Base-by-base conservation (phyloP, 1,284 basidiomycete species). In the Abortiporus biennis region DNA sequence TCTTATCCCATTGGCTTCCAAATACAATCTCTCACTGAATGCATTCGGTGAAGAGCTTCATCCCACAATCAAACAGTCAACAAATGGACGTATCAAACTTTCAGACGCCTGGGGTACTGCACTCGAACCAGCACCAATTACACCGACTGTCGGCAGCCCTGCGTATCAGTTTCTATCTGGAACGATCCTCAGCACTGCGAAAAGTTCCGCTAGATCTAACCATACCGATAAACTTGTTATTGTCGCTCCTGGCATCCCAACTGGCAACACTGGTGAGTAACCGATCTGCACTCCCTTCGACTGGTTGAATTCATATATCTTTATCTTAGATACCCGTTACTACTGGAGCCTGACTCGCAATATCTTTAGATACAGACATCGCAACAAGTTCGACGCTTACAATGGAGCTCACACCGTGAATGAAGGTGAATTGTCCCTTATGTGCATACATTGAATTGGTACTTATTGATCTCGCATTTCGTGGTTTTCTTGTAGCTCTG, bases 111-210 rank as follows among this genome's bases (percentile, higher is more conserved):
- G 62, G 44, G 61, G 59, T 5, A 60, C 61, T 1, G 65, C 64
- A n/a, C 61, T 77, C 8, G 71, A 79, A 41, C 76, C 79, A 5
- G 72, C 79, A 3, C 76, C 78, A 0, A 58, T 71, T 5, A 72
- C 78, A 1, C 73, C 78, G 13, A 64, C 61, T 2, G 56, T 59
- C 13, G 61, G 64, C n/a, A 56, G 52, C 3, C 64, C 69, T 5
- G 65, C 74, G 8, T 82, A 68, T 56, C 53, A 61, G 17, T 45
- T 80, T 9, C 60, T 80, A 2, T 64, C 66, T 11, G 74, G 71
- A 2, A 75, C 69, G 3, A 74, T 79, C 50, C 6, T 20, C n/a
- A 37, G 16, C 11, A 19, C 19, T 21, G 36, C 16, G 11, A 68
- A 66, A 1, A 63, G 69, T 3, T 38, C 58, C 35, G 16, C 27